These are phyloP conservation scores for Eucalyptus curtisii DNA, from an alignment of 345 rosid species.

Conservation along the genomic window DNA sequence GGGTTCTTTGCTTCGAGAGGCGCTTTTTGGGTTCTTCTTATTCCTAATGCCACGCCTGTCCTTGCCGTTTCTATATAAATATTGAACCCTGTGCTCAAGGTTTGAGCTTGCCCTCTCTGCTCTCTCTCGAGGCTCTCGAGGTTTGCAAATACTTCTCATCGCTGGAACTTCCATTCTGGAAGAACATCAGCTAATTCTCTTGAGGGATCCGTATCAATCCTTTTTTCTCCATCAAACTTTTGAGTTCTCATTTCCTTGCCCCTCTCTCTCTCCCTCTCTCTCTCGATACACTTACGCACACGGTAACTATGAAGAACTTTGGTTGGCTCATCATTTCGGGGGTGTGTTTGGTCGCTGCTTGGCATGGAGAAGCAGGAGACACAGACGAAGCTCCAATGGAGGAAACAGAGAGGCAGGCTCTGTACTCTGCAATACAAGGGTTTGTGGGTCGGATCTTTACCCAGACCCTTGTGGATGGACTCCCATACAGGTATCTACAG, in stretches of 20 bases:
- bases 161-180: neutral
- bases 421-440: slow-evolving; percentile 65
- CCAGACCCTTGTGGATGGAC: slow-evolving; percentile 99
- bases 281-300: neutral
- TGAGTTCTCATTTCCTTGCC: neutral
- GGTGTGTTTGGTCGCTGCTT: neutral
- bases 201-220: slow-evolving; percentile 3
- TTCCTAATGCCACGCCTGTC: neutral
- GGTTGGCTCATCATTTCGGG: neutral
- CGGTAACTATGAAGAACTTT: neutral
- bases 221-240: neutral
- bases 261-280: too few species aligned
- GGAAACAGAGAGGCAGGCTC: slow-evolving; percentile 51
- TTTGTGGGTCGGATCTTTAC: slow-evolving; percentile 74
- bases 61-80: neutral
- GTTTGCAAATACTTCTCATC: neutral
- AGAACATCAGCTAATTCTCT: neutral
- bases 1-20: too few species aligned
- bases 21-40: too few species aligned
- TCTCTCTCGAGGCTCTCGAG: neutral
- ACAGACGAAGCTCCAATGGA: slow-evolving; percentile 56
- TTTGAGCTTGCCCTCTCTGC: neutral
- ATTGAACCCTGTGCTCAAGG: neutral
- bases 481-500: slow-evolving; percentile 59
- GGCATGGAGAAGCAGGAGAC: slow-evolving; percentile 19